A percentile compares a stretch with the other conserved stretches of the same genome.
phyloP scores from a whole-genome alignment of 2,329 filamentous ascomycete genomes.

The Lecanicillium sp. region DNA sequence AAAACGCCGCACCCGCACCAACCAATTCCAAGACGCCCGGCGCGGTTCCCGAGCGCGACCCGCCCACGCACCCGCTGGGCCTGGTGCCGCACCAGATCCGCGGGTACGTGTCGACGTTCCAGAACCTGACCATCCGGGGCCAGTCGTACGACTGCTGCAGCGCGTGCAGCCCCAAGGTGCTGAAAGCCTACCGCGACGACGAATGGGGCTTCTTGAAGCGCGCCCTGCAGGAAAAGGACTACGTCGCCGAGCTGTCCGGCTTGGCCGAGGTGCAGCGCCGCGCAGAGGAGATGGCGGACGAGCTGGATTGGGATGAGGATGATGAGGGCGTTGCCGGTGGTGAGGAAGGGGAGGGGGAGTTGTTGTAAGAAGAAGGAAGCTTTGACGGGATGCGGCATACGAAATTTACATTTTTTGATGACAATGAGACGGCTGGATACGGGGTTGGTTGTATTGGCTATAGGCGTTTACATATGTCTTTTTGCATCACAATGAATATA shows the following conservation, averaged over 20 bases:
- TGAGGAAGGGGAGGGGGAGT: slow-evolving; percentile 48
- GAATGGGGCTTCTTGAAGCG: slow-evolving; percentile 73
- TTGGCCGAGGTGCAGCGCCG: slow-evolving; percentile 61
- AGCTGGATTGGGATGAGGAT: slow-evolving; percentile 56
- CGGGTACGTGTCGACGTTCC: slow-evolving; percentile 67
- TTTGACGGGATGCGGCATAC: neutral
- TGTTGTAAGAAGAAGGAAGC: slow-evolving; percentile 34
- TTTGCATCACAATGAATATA: no score
- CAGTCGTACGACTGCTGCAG: slow-evolving; percentile 75
- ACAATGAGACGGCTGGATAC: neutral
- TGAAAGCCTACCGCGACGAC: slow-evolving; percentile 57
- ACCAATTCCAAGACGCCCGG: slow-evolving; percentile 29
- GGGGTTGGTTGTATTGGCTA: neutral
- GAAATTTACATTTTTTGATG: neutral
- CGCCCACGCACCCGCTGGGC: slow-evolving; percentile 52
- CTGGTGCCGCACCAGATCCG: slow-evolving; percentile 75
- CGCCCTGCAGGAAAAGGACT: slow-evolving; percentile 68
- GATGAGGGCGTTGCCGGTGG: slow-evolving; percentile 36
- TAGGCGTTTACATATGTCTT: no score
- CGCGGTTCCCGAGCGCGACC: slow-evolving; percentile 44
- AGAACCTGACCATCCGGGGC: slow-evolving; percentile 65
- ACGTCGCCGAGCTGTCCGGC: slow-evolving; percentile 69
- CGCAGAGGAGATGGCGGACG: slow-evolving; percentile 42
- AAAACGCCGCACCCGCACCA: slow-evolving; percentile 54
- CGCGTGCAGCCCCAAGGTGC: slow-evolving; percentile 65